Base-by-base conservation (phyloP, 139 green algal genomes). In the Chlamydomonas sp. region DNA sequence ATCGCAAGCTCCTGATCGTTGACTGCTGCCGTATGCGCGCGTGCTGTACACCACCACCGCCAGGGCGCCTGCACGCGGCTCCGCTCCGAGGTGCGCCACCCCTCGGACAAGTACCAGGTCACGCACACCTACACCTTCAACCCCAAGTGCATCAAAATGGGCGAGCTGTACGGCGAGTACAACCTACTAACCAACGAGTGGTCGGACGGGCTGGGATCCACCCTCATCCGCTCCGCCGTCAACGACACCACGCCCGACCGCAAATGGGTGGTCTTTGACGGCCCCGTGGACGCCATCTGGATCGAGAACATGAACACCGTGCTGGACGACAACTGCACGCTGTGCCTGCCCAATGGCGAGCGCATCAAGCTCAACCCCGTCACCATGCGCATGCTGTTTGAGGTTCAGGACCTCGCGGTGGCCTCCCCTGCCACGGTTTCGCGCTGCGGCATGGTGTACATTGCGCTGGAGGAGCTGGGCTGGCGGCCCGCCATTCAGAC, bases 61-160 rank as follows among this genome's bases (percentile, higher is more conserved):
- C 31, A 49, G 84, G 88, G 90, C 31, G 92, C 95, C 10, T 83
- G 94, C 57, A 97, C 95, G 2, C 77, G 72, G 58, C 91, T 97
- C 67, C 88, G 93, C 17, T 76, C 90, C n/a, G 88, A 93, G 80
- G 69, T 93, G n/a, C 84, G 91, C 63, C 88, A 92, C 79, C 69
- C 77, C 57, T 90, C 91, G 15, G 78, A 91, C 15, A 91, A 90
- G 68, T 95, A 89, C 88, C 93, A 95, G 82, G 86, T 92, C 4
- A 87, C 75, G 5, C 74, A 91, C 78, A 86, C 78, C 1, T 90
- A 85, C 60, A 79, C 88, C 63, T 91, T 98, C 88, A 98, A 98
- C 90, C 96, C 96, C 80, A 98, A 98, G 91, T 96, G 93, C 93
- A 97, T 98, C 88, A 96, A 94, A 82, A 97, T 97, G 94, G 95